Base-by-base conservation (phyloP, 1,139 yeast genomes). In the Blastobotrys apis region DNA sequence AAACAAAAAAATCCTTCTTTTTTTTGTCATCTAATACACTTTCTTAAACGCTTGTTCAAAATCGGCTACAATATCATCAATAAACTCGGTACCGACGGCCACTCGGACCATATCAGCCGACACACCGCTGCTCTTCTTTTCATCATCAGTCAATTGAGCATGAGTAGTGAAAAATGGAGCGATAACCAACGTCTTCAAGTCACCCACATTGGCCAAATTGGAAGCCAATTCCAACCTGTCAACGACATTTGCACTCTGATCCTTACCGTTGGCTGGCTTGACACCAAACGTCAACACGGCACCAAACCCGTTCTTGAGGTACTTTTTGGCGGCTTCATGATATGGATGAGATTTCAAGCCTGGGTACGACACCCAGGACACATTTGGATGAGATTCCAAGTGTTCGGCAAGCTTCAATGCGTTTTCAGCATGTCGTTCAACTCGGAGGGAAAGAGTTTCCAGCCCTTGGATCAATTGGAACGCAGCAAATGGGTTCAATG, bases 161-260 rank as follows among this genome's bases (percentile, higher is more conserved):
- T 92, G 98, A 20, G 97, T 92, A 42, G 97, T 92, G 69, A 77
- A 87, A 73, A 81, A 88, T 53, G 97, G 98, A 49, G 96, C 90
- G 66, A 92, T 90, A 47, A 90, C 94, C 63, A 92, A 76, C 36
- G 97, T 86, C 73, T 90, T 92, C 43, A 90, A 80, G 63, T 92
- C 98, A 63, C 98, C 97, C 48, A 92, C 97, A 60, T 92, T 92
- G 47, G 98, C 97, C 64, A 92, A 77, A 71, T 88, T 86, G 30
- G 95, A 81, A 47, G 95, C 94, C 47, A 92, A 69, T 67, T 86
- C 77, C 65, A 92, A 77, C 54, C 68, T 69, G 66, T 88, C 96
- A 49, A 86, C 96, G 51, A 88, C 85, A 57, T 72, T 75, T 41
- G 90, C 90, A 56, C 94, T 87, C 37, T 88, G 78, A 55, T 77